These are phyloP conservation scores for Dipteronia dyeriana DNA, from an alignment of 345 rosid species.

Conservation along the genomic window DNA sequence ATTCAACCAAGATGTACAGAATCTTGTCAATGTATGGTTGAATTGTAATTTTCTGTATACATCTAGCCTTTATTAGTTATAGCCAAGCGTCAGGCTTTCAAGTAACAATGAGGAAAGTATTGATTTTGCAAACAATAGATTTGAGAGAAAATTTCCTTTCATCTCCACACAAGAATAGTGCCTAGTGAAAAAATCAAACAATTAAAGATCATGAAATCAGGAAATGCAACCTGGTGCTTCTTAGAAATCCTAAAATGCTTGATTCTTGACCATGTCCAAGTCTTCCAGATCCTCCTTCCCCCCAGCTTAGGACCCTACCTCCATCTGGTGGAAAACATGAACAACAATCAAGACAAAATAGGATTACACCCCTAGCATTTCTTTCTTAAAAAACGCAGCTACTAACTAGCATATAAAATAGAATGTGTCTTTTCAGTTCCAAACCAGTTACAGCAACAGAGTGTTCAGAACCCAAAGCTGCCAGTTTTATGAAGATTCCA, in stretches of 20 bases:
- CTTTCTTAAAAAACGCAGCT: not conserved
- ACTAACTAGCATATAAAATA: conserved; percentile 14
- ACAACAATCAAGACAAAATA: conserved; percentile 13
- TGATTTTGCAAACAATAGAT: conserved; percentile 5
- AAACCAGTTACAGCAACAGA: conserved; percentile 87
- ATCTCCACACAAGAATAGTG: not conserved
- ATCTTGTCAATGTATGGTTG: too few relatives aligned
- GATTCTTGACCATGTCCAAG: conserved; percentile 91
- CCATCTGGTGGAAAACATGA: conserved; percentile 45
- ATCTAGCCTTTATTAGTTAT: not conserved
- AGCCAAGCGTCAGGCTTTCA: not conserved
- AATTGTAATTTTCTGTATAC: not conserved
- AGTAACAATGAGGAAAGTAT: not conserved
- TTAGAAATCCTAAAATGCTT: conserved; percentile 61
- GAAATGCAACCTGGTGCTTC: conserved; percentile 61
- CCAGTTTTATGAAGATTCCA: conserved; percentile 62
- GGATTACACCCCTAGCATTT: conserved; percentile 6
- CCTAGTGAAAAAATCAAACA: conserved; percentile 5
- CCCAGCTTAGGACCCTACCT: conserved; percentile 93
- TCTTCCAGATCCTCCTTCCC: conserved; percentile 79
- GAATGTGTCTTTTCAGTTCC: conserved; percentile 27
- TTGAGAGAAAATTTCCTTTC: not conserved
- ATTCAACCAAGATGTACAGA: too few relatives aligned
- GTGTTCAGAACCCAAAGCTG: conserved; percentile 89
- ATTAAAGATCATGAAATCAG: conserved; percentile 6